Base-by-base conservation (phyloP, 2,329 filamentous ascomycete species). In the Raffaelea albimanens region DNA sequence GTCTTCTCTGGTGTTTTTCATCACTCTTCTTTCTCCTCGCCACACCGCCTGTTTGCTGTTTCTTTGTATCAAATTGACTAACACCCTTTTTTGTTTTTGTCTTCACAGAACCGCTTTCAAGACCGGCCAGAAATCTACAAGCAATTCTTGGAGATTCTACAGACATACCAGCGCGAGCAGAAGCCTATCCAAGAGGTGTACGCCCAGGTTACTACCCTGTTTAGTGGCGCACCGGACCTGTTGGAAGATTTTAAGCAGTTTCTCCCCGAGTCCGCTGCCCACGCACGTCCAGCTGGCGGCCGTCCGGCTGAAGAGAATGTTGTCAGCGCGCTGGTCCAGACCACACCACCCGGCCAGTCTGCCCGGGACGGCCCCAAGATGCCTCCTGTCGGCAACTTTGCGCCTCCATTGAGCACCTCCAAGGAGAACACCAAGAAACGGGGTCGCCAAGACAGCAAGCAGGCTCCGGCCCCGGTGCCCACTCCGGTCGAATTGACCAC, bases 211-310 rank as follows among this genome's bases (percentile, higher is more conserved):
- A 98, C 94, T 1, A 85, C 85, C 29, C 72, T 98, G 1, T 98
- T 98, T 69, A 89, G 88, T 61, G 85, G 85, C 5, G 93, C 94
- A 0, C 91, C 91, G 4, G 93, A 98, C 66, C 78, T 98, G 13
- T 72, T 98, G 2, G 93, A 98, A 65, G 93, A 98, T 60, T 98
- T 98, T 63, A 98, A 98, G 64, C 93, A 98, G 61, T 98, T 98
- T 56, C 74, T 98, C 8, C 93, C 93, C 0, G 93, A 98, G 62
- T 94, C 91, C 40, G 75, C 77, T 49, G 73, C 75, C 1, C 77
- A 77, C 51, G 64, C 71, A 5, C 71, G 67, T 73, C 57, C 85
- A 76, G 63, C 77, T 67, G 53, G 73, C 66, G 49, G 72, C 66
- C 81, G 83, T 48, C 71, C 78, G 40, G 75, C 78, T 38, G 87